phyloP scores from a whole-genome alignment of 2,329 filamentous ascomycete species.

The Trichoderma asperellum region DNA sequence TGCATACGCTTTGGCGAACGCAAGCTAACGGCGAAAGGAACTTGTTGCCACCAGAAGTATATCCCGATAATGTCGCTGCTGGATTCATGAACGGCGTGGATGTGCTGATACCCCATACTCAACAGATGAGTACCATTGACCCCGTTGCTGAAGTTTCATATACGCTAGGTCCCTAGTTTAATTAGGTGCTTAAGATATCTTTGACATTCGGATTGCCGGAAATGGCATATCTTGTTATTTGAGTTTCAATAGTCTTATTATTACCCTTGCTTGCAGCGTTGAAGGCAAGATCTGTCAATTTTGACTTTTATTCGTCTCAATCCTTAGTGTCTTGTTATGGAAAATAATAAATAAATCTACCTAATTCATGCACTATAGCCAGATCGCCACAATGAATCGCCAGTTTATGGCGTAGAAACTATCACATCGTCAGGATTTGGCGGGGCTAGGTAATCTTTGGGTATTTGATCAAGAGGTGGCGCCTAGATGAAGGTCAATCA shows the following conservation, averaged over 20 bases:
- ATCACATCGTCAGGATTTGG: slow-evolving; percentile 30
- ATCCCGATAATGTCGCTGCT: background rate
- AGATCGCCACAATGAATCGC: background rate
- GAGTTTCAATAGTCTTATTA: background rate
- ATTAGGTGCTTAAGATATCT: background rate
- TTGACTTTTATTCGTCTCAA: background rate
- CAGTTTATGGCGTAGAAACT: slow-evolving; percentile 7
- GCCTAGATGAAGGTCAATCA: slow-evolving; percentile 26
- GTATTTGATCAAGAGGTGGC: slow-evolving; percentile 31
- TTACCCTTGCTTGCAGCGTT: background rate
- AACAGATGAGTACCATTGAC: background rate
- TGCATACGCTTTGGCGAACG: slow-evolving; percentile 8
- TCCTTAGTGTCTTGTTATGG: background rate
- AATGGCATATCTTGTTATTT: background rate
- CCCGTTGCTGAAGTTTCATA: background rate
- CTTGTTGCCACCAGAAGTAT: background rate
- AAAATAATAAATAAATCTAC: background rate
- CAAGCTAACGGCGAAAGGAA: background rate
- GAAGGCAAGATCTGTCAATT: background rate
- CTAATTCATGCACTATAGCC: background rate
- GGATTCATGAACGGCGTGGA: background rate
- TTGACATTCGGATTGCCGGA: background rate
- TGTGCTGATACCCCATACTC: background rate
- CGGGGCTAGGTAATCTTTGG: slow-evolving; percentile 33
- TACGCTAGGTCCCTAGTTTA: background rate